phyloP scores from a whole-genome alignment of 2,329 filamentous ascomycete species.

The Aspergillus calidoustus region DNA sequence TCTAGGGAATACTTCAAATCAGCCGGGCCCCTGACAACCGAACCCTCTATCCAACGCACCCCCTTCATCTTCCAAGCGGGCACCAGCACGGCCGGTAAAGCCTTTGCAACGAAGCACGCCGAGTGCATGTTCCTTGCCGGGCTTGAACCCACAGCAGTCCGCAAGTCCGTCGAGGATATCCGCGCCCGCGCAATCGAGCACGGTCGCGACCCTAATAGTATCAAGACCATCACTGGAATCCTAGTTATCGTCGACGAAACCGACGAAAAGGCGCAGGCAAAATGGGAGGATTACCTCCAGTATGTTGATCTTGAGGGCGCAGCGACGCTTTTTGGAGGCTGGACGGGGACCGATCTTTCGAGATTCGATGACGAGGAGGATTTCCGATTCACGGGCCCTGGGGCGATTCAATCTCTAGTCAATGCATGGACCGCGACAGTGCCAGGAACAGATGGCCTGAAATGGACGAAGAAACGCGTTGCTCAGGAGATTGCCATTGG shows the following conservation, averaged over 20 bases:
- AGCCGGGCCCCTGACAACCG: neutral
- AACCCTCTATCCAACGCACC: conserved; percentile 5
- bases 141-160: neutral
- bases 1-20: conserved; percentile 13
- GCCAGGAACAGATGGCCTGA: conserved; percentile 41
- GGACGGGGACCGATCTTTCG: conserved; percentile 44
- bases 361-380: conserved; percentile 50
- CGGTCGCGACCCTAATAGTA: conserved; percentile 39
- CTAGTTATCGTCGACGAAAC: conserved; percentile 47
- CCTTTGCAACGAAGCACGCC: conserved; percentile 6
- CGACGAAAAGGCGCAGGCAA: conserved; percentile 45
- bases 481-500: conserved; percentile 29
- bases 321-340: conserved; percentile 48
- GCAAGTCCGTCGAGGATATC: conserved; percentile 5
- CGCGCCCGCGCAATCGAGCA: conserved; percentile 20
- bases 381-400: conserved; percentile 45
- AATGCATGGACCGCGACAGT: conserved; percentile 48
- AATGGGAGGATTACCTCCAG: conserved; percentile 43
- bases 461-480: conserved; percentile 37
- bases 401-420: conserved; percentile 48
- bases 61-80: conserved; percentile 11
- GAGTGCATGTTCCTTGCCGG: conserved; percentile 9
- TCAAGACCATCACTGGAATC: conserved; percentile 49
- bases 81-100: conserved; percentile 1
- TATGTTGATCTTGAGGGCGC: conserved; percentile 48